Conservation (phyloP, 176 grass and related monocot species). For the Oryza meridionalis region DNA sequence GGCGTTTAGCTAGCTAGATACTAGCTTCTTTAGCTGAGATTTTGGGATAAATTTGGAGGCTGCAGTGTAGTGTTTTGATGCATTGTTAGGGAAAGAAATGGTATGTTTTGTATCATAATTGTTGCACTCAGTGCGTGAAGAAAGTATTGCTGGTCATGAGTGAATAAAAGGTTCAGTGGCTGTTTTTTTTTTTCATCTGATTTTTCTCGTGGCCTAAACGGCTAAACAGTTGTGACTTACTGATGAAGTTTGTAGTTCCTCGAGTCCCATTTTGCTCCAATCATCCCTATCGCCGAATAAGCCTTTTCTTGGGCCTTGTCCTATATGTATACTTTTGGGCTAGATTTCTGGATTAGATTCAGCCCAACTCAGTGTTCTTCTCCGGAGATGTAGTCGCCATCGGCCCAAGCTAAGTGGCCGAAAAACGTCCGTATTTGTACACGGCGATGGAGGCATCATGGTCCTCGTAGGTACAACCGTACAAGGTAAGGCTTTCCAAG, state of each 20-base stretch:
- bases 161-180: slow-evolving; percentile 15
- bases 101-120: slow-evolving; percentile 13
- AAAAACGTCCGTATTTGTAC: not conserved
- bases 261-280: not conserved
- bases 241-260: not conserved
- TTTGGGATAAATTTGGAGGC: not conserved
- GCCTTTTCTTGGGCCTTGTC: not conserved
- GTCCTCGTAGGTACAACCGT: not conserved
- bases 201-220: not conserved
- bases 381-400: not conserved
- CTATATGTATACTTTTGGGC: not conserved
- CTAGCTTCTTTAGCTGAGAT: slow-evolving; percentile 14
- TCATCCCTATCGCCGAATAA: not conserved
- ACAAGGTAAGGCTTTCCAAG: not conserved
- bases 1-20: not conserved
- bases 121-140: not conserved
- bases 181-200: not conserved
- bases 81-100: not conserved
- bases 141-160: not conserved
- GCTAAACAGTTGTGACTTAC: not conserved
- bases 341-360: not conserved
- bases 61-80: slow-evolving; percentile 5
- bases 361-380: not conserved
- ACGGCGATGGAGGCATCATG: not conserved
- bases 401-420: not conserved